These are phyloP conservation scores for Candida lessepsii DNA, from an alignment of 805 yeast genomes.

Conservation along the genomic window DNA sequence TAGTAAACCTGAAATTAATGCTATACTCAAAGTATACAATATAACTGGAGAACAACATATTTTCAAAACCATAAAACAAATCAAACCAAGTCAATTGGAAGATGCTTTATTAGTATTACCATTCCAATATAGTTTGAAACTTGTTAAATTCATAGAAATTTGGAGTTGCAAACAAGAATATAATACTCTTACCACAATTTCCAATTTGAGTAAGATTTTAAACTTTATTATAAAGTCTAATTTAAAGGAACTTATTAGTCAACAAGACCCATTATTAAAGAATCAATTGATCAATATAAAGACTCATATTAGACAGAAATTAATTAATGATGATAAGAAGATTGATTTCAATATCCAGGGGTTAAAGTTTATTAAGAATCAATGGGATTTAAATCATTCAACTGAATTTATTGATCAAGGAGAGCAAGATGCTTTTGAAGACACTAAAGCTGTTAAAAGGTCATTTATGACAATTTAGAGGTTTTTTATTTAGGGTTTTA, in stretches of 20 bases:
- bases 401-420: constrained; percentile 70
- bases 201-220: constrained; percentile 70
- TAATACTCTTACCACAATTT: constrained; percentile 49
- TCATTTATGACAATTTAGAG: constrained; percentile 56
- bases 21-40: constrained; percentile 71
- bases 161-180: constrained; percentile 57
- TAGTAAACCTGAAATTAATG: constrained; percentile 60
- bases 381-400: constrained; percentile 77
- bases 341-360: constrained; percentile 88
- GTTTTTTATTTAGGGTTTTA: no score
- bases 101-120: constrained; percentile 92
- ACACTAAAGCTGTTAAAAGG: constrained; percentile 65
- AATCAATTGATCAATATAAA: constrained; percentile 65
- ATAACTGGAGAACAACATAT: constrained; percentile 77
- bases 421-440: constrained; percentile 53
- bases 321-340: constrained; percentile 51
- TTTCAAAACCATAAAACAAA: constrained; percentile 63
- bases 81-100: constrained; percentile 82
- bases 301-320: constrained; percentile 54
- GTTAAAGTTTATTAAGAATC: constrained; percentile 64
- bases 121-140: constrained; percentile 72
- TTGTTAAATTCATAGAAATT: constrained; percentile 69
- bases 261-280: constrained; percentile 62
- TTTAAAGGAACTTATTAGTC: constrained; percentile 73
- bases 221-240: constrained; percentile 73